These are phyloP conservation scores for Solanum sparsipilum DNA, from an alignment of 257 asterid species.

Conservation along the genomic window DNA sequence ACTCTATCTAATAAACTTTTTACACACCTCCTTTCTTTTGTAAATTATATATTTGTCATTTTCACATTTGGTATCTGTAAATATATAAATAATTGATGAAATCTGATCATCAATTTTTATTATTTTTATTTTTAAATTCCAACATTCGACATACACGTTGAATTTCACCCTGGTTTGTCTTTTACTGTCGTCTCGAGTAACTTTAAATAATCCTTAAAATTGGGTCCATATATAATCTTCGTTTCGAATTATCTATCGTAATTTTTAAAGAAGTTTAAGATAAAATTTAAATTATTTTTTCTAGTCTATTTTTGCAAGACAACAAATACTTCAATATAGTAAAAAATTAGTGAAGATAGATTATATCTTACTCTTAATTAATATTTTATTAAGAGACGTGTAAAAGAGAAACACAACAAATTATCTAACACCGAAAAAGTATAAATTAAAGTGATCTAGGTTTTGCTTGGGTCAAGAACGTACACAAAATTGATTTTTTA, in stretches of 20 bases:
- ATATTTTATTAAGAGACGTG: neutral
- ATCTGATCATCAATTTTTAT: neutral
- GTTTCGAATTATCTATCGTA: neutral
- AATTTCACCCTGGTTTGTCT: neutral
- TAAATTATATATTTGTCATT: neutral
- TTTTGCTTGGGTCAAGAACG: neutral
- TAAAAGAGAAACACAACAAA: neutral
- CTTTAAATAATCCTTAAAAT: neutral
- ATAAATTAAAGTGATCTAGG: neutral
- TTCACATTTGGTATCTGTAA: neutral
- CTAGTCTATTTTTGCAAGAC: neutral
- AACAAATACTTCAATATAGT: neutral
- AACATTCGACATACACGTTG: neutral
- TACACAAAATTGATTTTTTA: neutral
- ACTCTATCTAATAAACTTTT: neutral
- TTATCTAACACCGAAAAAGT: neutral
- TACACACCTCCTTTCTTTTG: neutral
- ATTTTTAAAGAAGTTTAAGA: neutral
- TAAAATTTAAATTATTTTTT: neutral
- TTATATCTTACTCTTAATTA: neutral
- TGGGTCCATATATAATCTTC: neutral
- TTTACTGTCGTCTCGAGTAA: neutral
- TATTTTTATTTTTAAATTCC: neutral
- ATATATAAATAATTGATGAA: neutral
- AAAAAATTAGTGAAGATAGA: neutral